phyloP scores from a whole-genome alignment of 805 yeast species.

The Cyberlindnera maclurae region DNA sequence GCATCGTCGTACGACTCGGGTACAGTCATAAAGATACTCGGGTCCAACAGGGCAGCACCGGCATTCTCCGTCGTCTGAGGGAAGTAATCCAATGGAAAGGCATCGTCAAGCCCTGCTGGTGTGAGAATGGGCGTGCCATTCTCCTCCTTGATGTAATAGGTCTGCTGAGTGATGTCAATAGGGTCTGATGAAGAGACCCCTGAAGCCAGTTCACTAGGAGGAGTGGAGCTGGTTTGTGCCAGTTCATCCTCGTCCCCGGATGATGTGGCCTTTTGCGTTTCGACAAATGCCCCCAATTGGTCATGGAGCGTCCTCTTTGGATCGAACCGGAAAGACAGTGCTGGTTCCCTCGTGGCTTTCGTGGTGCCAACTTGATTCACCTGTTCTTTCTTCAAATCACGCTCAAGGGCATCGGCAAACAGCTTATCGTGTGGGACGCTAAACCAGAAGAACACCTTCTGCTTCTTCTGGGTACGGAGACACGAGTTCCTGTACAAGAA shows the following conservation, averaged over 20 bases:
- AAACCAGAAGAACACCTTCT: slow-evolving; percentile 94
- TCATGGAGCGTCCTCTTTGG: slow-evolving; percentile 41
- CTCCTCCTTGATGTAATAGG: slow-evolving; percentile 18
- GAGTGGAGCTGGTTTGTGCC: neutral
- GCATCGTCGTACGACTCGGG: slow-evolving; percentile 34
- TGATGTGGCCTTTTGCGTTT: slow-evolving; percentile 19
- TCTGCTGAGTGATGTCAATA: slow-evolving; percentile 7
- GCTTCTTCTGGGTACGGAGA: slow-evolving; percentile 90
- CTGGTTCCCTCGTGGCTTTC: slow-evolving; percentile 66
- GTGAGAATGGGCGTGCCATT: slow-evolving; percentile 17
- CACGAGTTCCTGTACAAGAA: slow-evolving; percentile 83
- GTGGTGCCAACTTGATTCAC: slow-evolving; percentile 63
- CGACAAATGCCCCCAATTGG: slow-evolving; percentile 42
- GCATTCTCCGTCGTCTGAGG: slow-evolving; percentile 28
- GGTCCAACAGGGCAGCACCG: slow-evolving; percentile 14
- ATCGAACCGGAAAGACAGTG: slow-evolving; percentile 67
- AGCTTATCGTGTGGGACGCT: slow-evolving; percentile 90
- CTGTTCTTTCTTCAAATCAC: slow-evolving; percentile 79
- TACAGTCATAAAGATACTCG: slow-evolving; percentile 29
- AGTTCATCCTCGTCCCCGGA: neutral
- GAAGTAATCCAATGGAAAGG: slow-evolving; percentile 67
- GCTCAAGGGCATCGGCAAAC: slow-evolving; percentile 87
- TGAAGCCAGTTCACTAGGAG: neutral
- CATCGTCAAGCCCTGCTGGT: slow-evolving; percentile 33
- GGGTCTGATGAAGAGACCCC: neutral